Conservation (phyloP, 192 early-diverging fungal genomes). For the Chytriomyces hyalinus region DNA sequence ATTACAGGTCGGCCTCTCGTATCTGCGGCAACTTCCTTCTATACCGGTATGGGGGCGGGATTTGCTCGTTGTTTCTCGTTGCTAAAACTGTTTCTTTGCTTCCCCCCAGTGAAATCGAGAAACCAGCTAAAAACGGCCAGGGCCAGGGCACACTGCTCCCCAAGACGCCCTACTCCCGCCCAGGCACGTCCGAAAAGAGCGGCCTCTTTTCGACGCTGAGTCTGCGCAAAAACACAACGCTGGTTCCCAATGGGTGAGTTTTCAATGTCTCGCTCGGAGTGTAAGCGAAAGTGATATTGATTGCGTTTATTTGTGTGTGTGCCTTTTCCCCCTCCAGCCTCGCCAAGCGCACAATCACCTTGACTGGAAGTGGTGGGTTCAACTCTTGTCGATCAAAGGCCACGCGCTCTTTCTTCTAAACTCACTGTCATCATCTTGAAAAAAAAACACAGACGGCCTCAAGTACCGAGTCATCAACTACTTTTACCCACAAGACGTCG, state of each 20-base stretch:
- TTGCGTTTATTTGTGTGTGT: no score
- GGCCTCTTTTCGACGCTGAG: background rate
- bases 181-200: background rate
- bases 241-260: background rate
- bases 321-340: background rate
- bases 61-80: background rate
- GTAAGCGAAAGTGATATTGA: no score
- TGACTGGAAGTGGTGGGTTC: no score
- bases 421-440: no score
- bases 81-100: background rate
- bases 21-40: conserved; percentile 24
- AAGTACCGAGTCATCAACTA: conserved; percentile 10
- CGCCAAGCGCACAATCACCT: no score
- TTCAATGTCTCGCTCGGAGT: no score
- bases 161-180: background rate
- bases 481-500: conserved; percentile 8
- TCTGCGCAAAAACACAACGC: background rate
- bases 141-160: background rate
- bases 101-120: background rate
- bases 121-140: background rate
- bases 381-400: no score
- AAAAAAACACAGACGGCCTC: no score
- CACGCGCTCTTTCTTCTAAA: no score
- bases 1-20: background rate
- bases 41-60: background rate